Percentiles rank a stretch among this genome's conserved stretches.
Evolutionary conservation across 768 basidiomycete species (phyloP).

Genomic region (Polyporus arcularius): DNA sequence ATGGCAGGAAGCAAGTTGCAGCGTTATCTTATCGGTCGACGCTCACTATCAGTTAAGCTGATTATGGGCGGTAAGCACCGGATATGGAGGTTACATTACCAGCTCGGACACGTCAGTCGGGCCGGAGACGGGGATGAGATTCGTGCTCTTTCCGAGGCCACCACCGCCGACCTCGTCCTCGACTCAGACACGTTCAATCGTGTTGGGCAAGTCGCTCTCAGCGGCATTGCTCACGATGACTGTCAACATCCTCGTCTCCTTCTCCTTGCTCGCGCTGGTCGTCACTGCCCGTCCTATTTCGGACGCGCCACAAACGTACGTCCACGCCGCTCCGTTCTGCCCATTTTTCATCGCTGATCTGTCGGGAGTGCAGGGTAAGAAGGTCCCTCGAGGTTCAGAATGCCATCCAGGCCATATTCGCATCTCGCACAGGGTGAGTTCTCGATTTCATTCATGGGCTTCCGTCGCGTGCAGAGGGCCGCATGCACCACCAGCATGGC

Average conservation of each 20-base stretch:
- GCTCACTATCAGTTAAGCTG: background rate
- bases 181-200: constrained; percentile 14
- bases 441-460: background rate
- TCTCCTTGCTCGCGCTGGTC: constrained; percentile 45
- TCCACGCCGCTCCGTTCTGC: constrained; percentile 8
- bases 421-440: constrained; percentile 37
- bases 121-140: background rate
- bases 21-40: background rate
- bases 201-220: constrained; percentile 8
- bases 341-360: background rate
- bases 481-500: background rate
- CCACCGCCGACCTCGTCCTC: constrained; percentile 1
- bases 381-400: constrained; percentile 31
- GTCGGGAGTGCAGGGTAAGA: constrained; percentile 12
- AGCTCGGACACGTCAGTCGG: background rate
- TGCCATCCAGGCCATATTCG: constrained; percentile 38
- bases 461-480: background rate
- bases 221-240: constrained; percentile 32
- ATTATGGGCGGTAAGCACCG: background rate
- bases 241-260: constrained; percentile 38
- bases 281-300: constrained; percentile 43
- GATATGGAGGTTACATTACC: background rate
- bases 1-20: background rate
- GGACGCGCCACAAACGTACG: constrained; percentile 32
- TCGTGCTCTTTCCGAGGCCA: constrained; percentile 11